Percentiles rank a stretch among this genome's conserved stretches.
phyloP scores from a whole-genome alignment of 768 basidiomycete species.

The Naganishia antarctica region DNA sequence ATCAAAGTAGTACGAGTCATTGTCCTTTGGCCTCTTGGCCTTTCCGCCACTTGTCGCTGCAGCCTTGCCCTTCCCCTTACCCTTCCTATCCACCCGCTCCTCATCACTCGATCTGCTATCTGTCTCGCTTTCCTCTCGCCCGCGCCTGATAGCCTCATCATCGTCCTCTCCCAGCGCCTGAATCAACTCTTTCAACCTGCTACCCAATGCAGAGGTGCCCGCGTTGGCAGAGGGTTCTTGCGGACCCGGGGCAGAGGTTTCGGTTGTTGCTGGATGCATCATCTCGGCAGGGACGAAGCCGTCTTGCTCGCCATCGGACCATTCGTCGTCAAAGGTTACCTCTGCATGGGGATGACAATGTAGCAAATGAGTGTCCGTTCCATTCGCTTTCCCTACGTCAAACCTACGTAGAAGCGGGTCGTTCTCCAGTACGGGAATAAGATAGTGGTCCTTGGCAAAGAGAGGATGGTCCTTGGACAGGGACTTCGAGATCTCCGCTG shows the following conservation, averaged over 20 bases:
- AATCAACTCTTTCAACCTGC: slow-evolving; percentile 10
- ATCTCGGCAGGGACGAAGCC: slow-evolving; percentile 58
- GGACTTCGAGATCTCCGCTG: slow-evolving; percentile 46
- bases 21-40: slow-evolving; percentile 56
- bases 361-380: too few species aligned
- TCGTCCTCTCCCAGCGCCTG: slow-evolving; percentile 14
- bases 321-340: slow-evolving; percentile 60
- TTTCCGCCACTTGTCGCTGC: slow-evolving; percentile 6
- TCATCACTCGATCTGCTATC: slow-evolving; percentile 17
- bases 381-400: too few species aligned
- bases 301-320: slow-evolving; percentile 62
- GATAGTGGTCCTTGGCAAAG: slow-evolving; percentile 70
- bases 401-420: slow-evolving; percentile 82
- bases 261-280: neutral
- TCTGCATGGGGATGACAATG: slow-evolving; percentile 54
- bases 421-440: slow-evolving; percentile 74
- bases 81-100: slow-evolving; percentile 1
- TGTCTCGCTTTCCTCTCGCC: neutral
- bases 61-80: slow-evolving; percentile 34
- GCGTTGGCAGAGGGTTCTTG: neutral
- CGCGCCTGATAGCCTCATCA: too few species aligned
- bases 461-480: slow-evolving; percentile 61
- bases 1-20: slow-evolving; percentile 90
- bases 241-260: neutral
- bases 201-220: neutral